Conservation (phyloP, 106 monocot genomes). For the Cymbidium sinense region DNA sequence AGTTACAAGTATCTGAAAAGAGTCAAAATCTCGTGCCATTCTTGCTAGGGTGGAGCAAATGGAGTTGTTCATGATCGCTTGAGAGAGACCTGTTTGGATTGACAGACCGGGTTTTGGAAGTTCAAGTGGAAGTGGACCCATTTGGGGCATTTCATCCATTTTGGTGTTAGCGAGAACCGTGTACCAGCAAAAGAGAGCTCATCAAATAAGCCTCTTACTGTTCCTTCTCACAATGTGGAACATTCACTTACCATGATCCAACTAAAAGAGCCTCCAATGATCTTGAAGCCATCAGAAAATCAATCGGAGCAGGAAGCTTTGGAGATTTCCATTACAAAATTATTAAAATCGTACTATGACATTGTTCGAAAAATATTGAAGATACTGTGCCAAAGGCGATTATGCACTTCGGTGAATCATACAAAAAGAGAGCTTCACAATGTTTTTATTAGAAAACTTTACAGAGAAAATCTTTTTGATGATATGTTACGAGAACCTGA, state of each 20-base stretch:
- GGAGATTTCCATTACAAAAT: constrained; percentile 81
- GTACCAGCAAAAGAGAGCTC: constrained; percentile 38
- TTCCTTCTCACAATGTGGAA: constrained; percentile 39
- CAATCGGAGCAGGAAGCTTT: constrained; percentile 71
- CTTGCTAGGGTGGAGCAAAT: constrained; percentile 63
- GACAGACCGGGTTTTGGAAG: constrained; percentile 61
- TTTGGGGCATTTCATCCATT: constrained; percentile 80
- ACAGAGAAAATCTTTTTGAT: constrained; percentile 68
- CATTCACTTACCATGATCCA: constrained; percentile 53
- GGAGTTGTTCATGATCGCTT: constrained; percentile 71
- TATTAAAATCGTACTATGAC: constrained; percentile 91
- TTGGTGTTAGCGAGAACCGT: constrained; percentile 71
- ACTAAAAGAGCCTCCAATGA: constrained; percentile 70
- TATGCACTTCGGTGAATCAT: constrained; percentile 74
- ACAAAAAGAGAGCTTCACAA: no score
- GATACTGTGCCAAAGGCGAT: constrained; percentile 92
- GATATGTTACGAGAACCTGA: constrained; percentile 71
- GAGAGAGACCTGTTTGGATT: neutral
- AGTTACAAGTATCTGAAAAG: constrained; percentile 65
- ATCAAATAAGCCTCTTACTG: constrained; percentile 27
- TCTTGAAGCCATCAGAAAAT: constrained; percentile 77
- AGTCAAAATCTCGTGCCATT: constrained; percentile 59
- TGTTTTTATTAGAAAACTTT: no score
- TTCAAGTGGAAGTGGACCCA: constrained; percentile 45
- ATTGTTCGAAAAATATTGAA: constrained; percentile 92